These are phyloP conservation scores for Malus orientalis DNA, from an alignment of 306 rosid species.

Conservation along the genomic window DNA sequence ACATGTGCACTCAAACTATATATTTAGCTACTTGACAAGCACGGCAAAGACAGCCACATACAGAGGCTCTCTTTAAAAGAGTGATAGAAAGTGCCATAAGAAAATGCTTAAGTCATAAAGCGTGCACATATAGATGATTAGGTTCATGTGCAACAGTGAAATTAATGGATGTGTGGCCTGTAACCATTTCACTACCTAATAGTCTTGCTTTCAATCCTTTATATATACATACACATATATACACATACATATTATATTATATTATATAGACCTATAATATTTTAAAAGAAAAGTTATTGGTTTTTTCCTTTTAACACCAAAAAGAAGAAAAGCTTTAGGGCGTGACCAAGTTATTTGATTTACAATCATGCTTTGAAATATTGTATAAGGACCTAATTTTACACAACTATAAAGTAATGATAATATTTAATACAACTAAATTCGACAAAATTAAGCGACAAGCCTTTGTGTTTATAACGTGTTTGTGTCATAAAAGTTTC, in stretches of 20 bases:
- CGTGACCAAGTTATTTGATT: neutral
- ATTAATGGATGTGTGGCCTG: neutral
- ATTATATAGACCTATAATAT: no score
- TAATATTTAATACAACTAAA: no score
- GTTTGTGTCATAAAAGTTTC: no score
- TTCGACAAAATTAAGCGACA: no score
- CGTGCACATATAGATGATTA: neutral
- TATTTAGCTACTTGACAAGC: constrained; percentile 1
- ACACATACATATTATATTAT: no score
- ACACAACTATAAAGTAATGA: neutral
- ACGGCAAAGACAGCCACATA: neutral
- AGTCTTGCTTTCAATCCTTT: neutral
- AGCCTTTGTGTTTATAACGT: no score
- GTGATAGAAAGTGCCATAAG: neutral
- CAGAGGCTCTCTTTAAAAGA: no score
- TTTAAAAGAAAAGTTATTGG: neutral
- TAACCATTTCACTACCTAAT: neutral
- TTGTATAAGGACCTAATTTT: neutral
- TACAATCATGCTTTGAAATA: neutral
- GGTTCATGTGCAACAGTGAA: neutral
- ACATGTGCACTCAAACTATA: neutral
- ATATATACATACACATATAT: no score
- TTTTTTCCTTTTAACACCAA: neutral
- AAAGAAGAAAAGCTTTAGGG: neutral
- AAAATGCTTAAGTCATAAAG: neutral